Percentiles rank a stretch among this genome's conserved stretches.
These are phyloP conservation scores for Hericium coralloides DNA, from an alignment of 768 basidiomycete species.

Conservation along the genomic window DNA sequence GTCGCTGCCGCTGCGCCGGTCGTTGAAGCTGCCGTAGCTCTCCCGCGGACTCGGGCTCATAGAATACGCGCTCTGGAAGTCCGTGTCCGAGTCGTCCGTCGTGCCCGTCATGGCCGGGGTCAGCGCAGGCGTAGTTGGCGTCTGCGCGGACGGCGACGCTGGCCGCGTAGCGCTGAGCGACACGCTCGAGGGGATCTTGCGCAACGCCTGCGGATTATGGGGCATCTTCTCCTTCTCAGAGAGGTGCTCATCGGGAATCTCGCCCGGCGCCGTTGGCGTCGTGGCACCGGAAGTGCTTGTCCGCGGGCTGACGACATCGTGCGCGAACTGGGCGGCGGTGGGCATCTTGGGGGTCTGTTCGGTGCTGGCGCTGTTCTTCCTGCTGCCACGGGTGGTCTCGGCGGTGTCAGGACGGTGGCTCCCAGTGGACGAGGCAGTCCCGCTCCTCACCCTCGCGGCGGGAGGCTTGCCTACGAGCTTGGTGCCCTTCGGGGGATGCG, in stretches of 20 bases:
- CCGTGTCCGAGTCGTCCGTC: constrained; percentile 25
- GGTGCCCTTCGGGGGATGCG: constrained; percentile 27
- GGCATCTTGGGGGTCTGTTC: not conserved
- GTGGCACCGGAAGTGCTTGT: not conserved
- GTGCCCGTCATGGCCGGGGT: constrained; percentile 15
- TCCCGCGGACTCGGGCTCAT: constrained; percentile 37
- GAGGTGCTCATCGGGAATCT: not conserved
- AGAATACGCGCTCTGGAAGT: constrained; percentile 84
- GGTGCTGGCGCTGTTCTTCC: not conserved
- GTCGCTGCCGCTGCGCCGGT: constrained; percentile 16
- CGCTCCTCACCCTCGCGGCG: constrained; percentile 26
- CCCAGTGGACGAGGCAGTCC: constrained; percentile 46
- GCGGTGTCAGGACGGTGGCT: constrained; percentile 24
- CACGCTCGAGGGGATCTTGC: constrained; percentile 26
- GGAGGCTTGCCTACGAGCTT: constrained; percentile 18
- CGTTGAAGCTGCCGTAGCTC: constrained; percentile 47
- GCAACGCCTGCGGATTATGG: constrained; percentile 21
- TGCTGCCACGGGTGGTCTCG: constrained; percentile 2
- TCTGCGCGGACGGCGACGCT: constrained; percentile 13
- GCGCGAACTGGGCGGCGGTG: not conserved
- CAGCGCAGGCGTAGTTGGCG: constrained; percentile 14
- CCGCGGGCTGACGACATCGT: not conserved
- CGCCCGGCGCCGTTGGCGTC: constrained; percentile 9
- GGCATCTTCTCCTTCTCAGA: not conserved
- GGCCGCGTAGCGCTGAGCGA: constrained; percentile 22